phyloP scores from a whole-genome alignment of 352 stramenopile genomes.

The Pythium rishiriense region DNA sequence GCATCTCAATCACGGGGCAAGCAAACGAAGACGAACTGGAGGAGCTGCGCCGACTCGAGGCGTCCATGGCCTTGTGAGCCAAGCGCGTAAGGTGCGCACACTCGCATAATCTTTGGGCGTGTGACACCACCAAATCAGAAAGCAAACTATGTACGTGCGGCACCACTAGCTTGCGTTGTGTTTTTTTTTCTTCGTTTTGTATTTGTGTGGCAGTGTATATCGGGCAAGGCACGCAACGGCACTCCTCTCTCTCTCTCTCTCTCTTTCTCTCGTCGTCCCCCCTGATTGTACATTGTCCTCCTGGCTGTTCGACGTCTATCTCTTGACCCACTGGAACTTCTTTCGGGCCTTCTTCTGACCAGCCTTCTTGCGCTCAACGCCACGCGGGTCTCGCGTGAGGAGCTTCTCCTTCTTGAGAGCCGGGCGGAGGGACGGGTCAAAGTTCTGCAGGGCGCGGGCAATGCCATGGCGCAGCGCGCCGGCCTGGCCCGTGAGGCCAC shows the following conservation, averaged over 20 bases:
- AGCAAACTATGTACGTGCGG: neutral
- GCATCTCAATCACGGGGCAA: conserved; percentile 71
- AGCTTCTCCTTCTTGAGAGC: conserved; percentile 92
- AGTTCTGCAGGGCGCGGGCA: conserved; percentile 91
- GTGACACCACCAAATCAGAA: too few species aligned
- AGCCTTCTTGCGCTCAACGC: conserved; percentile 97
- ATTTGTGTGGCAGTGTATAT: neutral
- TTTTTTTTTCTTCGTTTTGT: neutral
- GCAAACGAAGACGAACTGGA: conserved; percentile 85
- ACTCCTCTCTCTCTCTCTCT: neutral
- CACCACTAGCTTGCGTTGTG: neutral
- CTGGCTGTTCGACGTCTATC: conserved; percentile 69
- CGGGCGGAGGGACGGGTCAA: conserved; percentile 91
- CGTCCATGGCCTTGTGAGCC: conserved; percentile 75
- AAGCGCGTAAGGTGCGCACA: too few species aligned
- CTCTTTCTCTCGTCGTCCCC: neutral
- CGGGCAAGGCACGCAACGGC: neutral
- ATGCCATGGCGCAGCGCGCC: conserved; percentile 94
- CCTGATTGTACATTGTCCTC: conserved; percentile 3
- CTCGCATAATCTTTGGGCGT: neutral
- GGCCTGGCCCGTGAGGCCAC: conserved; percentile 92
- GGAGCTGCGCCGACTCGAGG: conserved; percentile 81
- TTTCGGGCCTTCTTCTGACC: conserved; percentile 96
- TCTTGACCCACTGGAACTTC: conserved; percentile 98
- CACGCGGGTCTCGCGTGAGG: conserved; percentile 93